These are phyloP conservation scores for Fusarium globosum DNA, from an alignment of 2,329 filamentous ascomycete genomes.

Conservation along the genomic window DNA sequence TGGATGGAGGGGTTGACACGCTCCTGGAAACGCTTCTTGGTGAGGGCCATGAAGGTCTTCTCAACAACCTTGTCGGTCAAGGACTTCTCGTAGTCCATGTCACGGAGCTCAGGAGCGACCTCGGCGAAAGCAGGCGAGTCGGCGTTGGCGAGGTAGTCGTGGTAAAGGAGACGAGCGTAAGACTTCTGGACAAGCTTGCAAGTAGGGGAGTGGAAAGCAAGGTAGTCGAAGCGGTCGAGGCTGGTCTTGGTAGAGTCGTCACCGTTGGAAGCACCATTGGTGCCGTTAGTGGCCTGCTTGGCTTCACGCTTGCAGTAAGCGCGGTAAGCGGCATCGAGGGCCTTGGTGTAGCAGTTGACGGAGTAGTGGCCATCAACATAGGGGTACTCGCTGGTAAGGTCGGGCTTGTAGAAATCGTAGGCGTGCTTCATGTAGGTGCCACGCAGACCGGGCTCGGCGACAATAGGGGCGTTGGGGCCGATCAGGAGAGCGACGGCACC, in stretches of 20 bases:
- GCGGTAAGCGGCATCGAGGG: conserved; percentile 83
- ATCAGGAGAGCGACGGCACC: conserved; percentile 83
- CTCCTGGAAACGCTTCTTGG: conserved; percentile 86
- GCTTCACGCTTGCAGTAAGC: conserved; percentile 81
- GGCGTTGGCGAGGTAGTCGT: conserved; percentile 82
- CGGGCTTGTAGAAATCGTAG: conserved; percentile 93
- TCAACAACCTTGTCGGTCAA: conserved; percentile 84
- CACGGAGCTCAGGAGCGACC: conserved; percentile 79
- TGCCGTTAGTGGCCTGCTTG: conserved; percentile 65
- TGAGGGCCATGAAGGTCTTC: conserved; percentile 86
- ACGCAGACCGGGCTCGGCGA: conserved; percentile 81
- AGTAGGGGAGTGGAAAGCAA: conserved; percentile 85
- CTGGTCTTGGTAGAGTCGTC: conserved; percentile 64
- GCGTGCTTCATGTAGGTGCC: conserved; percentile 85
- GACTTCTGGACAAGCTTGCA: conserved; percentile 91
- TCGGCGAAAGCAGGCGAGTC: conserved; percentile 75
- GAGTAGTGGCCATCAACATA: conserved; percentile 88
- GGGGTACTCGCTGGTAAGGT: conserved; percentile 87
- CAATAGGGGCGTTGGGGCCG: conserved; percentile 81
- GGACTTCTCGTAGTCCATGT: conserved; percentile 83
- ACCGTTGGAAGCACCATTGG: conserved; percentile 63
- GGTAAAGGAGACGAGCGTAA: conserved; percentile 85
- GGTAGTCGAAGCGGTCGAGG: conserved; percentile 85
- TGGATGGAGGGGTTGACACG: conserved; percentile 79
- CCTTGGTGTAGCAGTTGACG: conserved; percentile 82